Conservation (phyloP, 768 basidiomycete species). For the Lactarius evosmus region DNA sequence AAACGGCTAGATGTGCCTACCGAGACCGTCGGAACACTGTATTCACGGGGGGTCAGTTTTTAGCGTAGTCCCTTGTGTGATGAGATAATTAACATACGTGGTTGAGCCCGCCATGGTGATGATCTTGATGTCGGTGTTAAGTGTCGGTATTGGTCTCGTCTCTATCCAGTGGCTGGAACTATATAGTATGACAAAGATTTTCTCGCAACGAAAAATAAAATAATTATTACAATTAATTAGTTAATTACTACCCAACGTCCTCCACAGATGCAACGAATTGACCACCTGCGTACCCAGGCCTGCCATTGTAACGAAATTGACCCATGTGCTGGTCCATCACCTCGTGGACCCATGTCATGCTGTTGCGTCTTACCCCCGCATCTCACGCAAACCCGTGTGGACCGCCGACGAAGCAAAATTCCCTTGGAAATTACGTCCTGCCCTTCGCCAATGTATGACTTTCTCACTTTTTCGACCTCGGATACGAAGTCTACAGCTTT, state of each 20-base stretch:
- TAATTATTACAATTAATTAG: not conserved
- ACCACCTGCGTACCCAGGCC: slow-evolving; percentile 65
- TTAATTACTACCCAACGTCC: slow-evolving; percentile 49
- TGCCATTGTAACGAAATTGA: slow-evolving; percentile 48
- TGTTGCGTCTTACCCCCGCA: slow-evolving; percentile 58
- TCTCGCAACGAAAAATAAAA: slow-evolving; percentile 29
- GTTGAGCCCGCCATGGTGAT: slow-evolving; percentile 52
- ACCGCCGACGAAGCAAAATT: slow-evolving; percentile 40
- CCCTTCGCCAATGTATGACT: slow-evolving; percentile 39
- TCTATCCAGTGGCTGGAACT: slow-evolving; percentile 41
- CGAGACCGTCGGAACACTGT: slow-evolving; percentile 4
- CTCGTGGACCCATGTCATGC: slow-evolving; percentile 31
- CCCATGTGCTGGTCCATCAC: slow-evolving; percentile 25
- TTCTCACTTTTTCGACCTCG: slow-evolving; percentile 46
- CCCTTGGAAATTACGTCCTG: slow-evolving; percentile 66
- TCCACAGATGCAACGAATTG: slow-evolving; percentile 63
- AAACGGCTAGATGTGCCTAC: slow-evolving; percentile 7
- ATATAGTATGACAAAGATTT: slow-evolving; percentile 36
- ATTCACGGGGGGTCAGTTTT: not conserved
- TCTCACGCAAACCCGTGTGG: slow-evolving; percentile 50
- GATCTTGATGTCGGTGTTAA: slow-evolving; percentile 34
- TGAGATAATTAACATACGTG: slow-evolving; percentile 41
- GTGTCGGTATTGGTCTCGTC: slow-evolving; percentile 27
- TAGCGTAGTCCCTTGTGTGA: not conserved
- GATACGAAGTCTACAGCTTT: slow-evolving; percentile 70